Base-by-base conservation (phyloP, 2,329 filamentous ascomycete genomes). In the Endothia cerciana region DNA sequence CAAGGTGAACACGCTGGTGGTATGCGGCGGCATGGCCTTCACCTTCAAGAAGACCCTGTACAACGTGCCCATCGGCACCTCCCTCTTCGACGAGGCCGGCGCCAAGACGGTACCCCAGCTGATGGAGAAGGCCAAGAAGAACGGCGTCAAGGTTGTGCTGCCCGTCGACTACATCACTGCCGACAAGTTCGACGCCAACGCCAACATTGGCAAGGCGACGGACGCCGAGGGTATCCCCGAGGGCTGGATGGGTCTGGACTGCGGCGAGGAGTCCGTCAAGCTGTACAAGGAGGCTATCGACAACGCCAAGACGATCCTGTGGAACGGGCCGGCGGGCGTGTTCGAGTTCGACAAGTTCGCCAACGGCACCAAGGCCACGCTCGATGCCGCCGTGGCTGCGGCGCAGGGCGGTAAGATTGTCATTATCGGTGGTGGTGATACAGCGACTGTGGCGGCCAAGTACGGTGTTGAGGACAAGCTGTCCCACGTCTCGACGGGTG, bases 41-140 rank as follows among this genome's bases (percentile, higher is more conserved):
- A 99, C 95, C 74, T 99, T 99, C 88, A 98, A 98, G 88, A 99
- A 99, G 88, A 94, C 93, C n/a, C 87, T 98, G 65, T 88, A 97
- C 82, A 85, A 87, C 77, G 89, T 98, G 75, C 87, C 89, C 80
- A 99, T 99, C 72, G 95, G 95, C 69, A 89, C 89, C 83, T 95
- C 85, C 62, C 87, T 99, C 74, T 99, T 97, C 78, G 95, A 99
- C 74, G 92, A 97, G 84, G 90, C 90, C 62, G 95, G 95, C 73
- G 87, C 91, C 85, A 93, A 97, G 89, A 97, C 92, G 51, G 94
- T 98, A 67, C 88, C 85, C 69, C 84, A 91, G 74, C 87, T 99
- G 70, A 86, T 97, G 70, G 90, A 94, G 82, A 99, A 98, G 89
- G 95, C 96, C 73, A 93, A 97, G 90, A 89, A 90, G 84, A 92